Conservation (phyloP, 257 asterid species). For the Rubia yunnanensis region DNA sequence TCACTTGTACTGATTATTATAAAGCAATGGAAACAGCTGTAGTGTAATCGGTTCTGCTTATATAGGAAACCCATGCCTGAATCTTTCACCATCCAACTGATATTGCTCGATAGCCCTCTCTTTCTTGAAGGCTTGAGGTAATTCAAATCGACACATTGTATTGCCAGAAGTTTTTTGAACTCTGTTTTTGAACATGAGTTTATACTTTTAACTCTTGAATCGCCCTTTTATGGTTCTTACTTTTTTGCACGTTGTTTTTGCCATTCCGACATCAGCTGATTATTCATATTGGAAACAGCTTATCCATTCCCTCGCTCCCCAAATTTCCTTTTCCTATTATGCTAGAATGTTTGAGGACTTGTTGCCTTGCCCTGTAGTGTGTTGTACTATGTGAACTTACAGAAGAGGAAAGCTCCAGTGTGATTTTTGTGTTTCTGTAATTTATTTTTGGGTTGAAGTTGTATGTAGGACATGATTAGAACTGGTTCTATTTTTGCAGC, state of each 20-base stretch:
- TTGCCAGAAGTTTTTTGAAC: too few relatives aligned
- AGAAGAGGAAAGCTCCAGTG: neutral
- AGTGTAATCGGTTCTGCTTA: too few relatives aligned
- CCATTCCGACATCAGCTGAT: neutral
- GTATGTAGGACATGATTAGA: neutral
- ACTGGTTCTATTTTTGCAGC: slow-evolving; percentile 34
- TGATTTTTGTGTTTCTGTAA: neutral
- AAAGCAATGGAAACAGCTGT: too few relatives aligned
- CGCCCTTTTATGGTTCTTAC: too few relatives aligned
- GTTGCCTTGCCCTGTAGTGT: neutral
- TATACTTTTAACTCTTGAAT: too few relatives aligned
- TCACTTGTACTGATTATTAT: neutral
- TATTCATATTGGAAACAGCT: neutral
- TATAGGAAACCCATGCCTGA: too few relatives aligned
- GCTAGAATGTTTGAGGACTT: neutral
- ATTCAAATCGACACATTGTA: too few relatives aligned
- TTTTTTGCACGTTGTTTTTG: neutral
- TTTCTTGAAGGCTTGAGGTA: too few relatives aligned
- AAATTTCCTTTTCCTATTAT: neutral
- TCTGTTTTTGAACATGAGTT: too few relatives aligned
- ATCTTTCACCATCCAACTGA: too few relatives aligned
- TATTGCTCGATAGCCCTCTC: too few relatives aligned
- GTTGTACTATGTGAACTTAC: neutral
- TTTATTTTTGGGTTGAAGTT: neutral
- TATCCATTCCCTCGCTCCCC: neutral